phyloP scores from a whole-genome alignment of 257 asterid genomes.

The Hygrophila difformis region DNA sequence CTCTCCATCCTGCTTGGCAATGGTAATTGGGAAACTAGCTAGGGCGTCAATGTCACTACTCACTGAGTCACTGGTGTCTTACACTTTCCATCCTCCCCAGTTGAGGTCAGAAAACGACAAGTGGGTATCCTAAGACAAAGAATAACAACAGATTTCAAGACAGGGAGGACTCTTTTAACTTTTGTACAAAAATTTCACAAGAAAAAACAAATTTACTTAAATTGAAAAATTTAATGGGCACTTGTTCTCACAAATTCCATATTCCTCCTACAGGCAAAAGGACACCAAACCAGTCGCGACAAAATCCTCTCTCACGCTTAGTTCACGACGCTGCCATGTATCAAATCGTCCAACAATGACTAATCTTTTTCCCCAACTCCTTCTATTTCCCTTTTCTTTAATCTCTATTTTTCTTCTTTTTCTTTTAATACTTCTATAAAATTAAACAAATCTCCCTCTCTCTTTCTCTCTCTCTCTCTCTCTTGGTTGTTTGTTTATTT shows the following conservation, averaged over 20 bases:
- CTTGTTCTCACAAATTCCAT: slow-evolving; percentile 78
- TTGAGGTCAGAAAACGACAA: slow-evolving; percentile 31
- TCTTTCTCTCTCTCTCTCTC: slow-evolving; percentile 3
- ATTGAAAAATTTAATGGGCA: too few relatives aligned
- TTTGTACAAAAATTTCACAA: background rate
- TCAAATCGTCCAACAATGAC: slow-evolving; percentile 14
- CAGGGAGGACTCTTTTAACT: background rate
- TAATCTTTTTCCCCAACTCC: slow-evolving; percentile 4
- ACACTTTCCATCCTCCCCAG: slow-evolving; percentile 3
- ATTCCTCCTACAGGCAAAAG: slow-evolving; percentile 41
- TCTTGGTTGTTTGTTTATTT: background rate
- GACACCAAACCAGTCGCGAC: slow-evolving; percentile 53
- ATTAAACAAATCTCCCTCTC: too few relatives aligned
- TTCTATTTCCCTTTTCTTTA: background rate
- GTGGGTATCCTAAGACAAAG: slow-evolving; percentile 22
- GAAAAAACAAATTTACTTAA: too few relatives aligned
- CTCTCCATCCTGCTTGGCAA: too few relatives aligned
- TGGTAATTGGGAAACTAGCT: too few relatives aligned
- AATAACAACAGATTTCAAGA: slow-evolving; percentile 30
- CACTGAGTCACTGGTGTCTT: too few relatives aligned
- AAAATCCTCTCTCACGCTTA: slow-evolving; percentile 40
- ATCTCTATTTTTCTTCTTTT: too few relatives aligned
- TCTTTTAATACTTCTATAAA: too few relatives aligned
- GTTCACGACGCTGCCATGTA: slow-evolving; percentile 47
- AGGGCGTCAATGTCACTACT: slow-evolving; percentile 11